Base-by-base conservation (phyloP, 1,139 yeast species). In the Yamadazyma spencermartinsiae region DNA sequence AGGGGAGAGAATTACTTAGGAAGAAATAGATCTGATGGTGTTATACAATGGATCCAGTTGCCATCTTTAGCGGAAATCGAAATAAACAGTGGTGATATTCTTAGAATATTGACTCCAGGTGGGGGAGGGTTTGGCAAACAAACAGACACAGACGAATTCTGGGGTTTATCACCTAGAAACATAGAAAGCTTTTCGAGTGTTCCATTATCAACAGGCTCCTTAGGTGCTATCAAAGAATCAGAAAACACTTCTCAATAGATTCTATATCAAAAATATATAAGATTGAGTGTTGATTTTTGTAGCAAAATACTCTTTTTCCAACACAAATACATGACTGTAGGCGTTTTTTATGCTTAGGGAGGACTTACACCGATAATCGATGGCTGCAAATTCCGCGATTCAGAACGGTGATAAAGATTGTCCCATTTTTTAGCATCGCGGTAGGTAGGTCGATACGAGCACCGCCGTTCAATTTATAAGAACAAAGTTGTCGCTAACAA, bases 1-100 rank as follows among this genome's bases (percentile, higher is more conserved):
- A 62, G 76, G 32, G 92, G 92, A 4, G 61, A 68, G 40, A 84
- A 83, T 49, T 53, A 74, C 17, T 80, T 86, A 83, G 53, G 72
- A 12, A 55, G 65, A 40, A 52, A 51, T 24, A 38, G 58, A 55
- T 42, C 54, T 47, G 41, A 56, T 45, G 51, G 50, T 4, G 42
- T 50, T 5, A 50, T 53, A 44, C 44, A 45, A 40, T 43, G 64
- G 56, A 52, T 50, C 17, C 46, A 56, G 54, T 36, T 54, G 27
- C 52, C 56, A 16, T 46, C 58, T 3, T 35, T 49, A 17, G 56
- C 58, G 3, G 57, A 54, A 39, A 51, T 54, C 19, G 51, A 50
- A 27, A 40, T 57, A 13, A 48, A 44, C n/a, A 43, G 41, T 13
- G 79, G 79, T 18, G 80, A 74, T 45, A 56, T 72, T 26, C 48